phyloP scores from a whole-genome alignment of 768 basidiomycete genomes.

The Phylloporus scabripes region DNA sequence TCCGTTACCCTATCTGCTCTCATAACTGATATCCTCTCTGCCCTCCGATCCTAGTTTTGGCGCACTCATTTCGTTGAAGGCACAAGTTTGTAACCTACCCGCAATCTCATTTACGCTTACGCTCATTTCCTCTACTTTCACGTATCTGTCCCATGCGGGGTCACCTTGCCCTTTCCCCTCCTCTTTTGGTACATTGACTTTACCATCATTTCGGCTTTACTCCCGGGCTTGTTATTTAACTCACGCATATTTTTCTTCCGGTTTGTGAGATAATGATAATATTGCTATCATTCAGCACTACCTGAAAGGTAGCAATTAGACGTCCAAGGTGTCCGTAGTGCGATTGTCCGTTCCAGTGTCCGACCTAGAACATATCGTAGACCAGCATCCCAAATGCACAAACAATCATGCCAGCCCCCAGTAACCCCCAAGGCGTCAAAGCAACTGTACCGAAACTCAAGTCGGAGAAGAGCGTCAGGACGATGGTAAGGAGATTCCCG shows the following conservation, averaged over 20 bases:
- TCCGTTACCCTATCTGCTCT: constrained; percentile 26
- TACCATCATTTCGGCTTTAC: constrained; percentile 17
- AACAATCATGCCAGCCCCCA: constrained; percentile 77
- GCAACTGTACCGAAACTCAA: constrained; percentile 61
- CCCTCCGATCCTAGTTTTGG: constrained; percentile 16
- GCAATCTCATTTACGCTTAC: constrained; percentile 31
- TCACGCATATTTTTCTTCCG: constrained; percentile 30
- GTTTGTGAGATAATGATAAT: constrained; percentile 42
- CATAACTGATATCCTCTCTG: constrained; percentile 28
- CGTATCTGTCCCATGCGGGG: constrained; percentile 11
- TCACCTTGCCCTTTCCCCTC: constrained; percentile 2
- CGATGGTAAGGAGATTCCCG: constrained; percentile 91
- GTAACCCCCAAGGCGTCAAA: constrained; percentile 64
- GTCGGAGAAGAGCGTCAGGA: constrained; percentile 80
- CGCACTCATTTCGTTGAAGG: constrained; percentile 25
- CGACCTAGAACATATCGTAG: constrained; percentile 54
- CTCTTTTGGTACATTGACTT: constrained; percentile 16
- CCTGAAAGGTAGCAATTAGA: neutral
- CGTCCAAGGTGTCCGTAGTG: neutral
- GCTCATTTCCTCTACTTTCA: constrained; percentile 26
- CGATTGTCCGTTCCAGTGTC: neutral
- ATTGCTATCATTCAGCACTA: constrained; percentile 24
- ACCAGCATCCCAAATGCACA: constrained; percentile 77
- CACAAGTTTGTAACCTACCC: constrained; percentile 30
- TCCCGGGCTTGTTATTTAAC: constrained; percentile 30